These are phyloP conservation scores for Plantago coronopus DNA, from an alignment of 305 asterid genomes.

Conservation along the genomic window DNA sequence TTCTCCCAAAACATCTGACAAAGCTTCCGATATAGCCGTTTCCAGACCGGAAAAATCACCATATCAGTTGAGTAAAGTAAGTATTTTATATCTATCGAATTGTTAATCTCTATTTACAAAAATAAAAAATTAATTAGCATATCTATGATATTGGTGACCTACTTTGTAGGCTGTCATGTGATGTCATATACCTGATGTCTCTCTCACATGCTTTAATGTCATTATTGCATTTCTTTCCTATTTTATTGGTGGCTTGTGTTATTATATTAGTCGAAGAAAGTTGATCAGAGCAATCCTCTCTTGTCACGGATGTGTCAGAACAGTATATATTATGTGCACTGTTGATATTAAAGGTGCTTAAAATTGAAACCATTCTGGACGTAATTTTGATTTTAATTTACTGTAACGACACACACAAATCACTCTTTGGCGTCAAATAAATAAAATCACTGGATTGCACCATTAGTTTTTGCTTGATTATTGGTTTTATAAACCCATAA, in stretches of 20 bases:
- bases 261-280: slow-evolving; percentile 14
- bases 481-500: slow-evolving; percentile 5
- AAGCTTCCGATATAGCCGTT: slow-evolving; percentile 31
- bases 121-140: slow-evolving; percentile 23
- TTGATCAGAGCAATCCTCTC: slow-evolving; percentile 11
- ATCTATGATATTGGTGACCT: slow-evolving; percentile 18
- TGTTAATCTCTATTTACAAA: slow-evolving; percentile 14
- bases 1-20: slow-evolving; percentile 31
- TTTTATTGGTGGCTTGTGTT: slow-evolving; percentile 1
- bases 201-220: slow-evolving; percentile 3
- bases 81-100: slow-evolving; percentile 24
- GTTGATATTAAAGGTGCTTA: slow-evolving; percentile 4
- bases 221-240: slow-evolving; percentile 1
- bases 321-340: too few species aligned
- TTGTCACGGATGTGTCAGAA: background rate
- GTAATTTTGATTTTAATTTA: too few species aligned
- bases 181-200: slow-evolving; percentile 9
- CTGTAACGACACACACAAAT: background rate
- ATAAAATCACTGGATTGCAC: background rate
- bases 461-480: slow-evolving; percentile 9
- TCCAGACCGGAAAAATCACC: slow-evolving; percentile 37
- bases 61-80: slow-evolving; percentile 43
- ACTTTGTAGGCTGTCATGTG: slow-evolving; percentile 12
- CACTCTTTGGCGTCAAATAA: background rate
- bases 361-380: background rate